Evolutionary conservation across 768 basidiomycete genomes (phyloP).

Genomic region (Mycena sanguinolenta): DNA sequence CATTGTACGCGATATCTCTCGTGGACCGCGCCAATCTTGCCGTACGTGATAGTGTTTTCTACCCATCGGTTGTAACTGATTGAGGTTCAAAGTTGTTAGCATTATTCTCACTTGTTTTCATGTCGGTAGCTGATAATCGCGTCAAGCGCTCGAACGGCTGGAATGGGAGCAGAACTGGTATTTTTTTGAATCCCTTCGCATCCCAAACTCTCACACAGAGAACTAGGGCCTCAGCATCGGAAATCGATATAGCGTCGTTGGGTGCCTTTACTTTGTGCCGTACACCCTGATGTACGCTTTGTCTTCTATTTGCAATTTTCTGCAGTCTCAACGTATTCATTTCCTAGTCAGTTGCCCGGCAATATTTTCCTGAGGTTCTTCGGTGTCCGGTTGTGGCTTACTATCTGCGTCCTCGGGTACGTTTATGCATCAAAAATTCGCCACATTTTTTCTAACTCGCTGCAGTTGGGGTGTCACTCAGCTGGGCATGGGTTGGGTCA

Average conservation of each 20-base stretch:
- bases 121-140: slow-evolving; percentile 15
- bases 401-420: neutral
- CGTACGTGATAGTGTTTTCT: neutral
- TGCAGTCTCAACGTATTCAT: neutral
- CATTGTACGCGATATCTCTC: slow-evolving; percentile 13
- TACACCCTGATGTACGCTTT: slow-evolving; percentile 17
- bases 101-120: slow-evolving; percentile 6
- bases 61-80: neutral
- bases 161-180: slow-evolving; percentile 26
- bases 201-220: neutral
- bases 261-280: slow-evolving; percentile 14
- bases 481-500: slow-evolving; percentile 16
- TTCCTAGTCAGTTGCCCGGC: slow-evolving; percentile 18
- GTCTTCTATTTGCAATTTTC: neutral
- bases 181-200: neutral
- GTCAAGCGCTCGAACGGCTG: slow-evolving; percentile 18
- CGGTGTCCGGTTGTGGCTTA: slow-evolving; percentile 5
- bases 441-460: neutral
- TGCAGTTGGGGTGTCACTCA: slow-evolving; percentile 14
- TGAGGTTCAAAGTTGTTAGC: slow-evolving; percentile 9
- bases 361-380: slow-evolving; percentile 15
- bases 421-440: neutral
- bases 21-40: slow-evolving; percentile 18
- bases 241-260: slow-evolving; percentile 15
- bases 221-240: slow-evolving; percentile 7